phyloP scores from a whole-genome alignment of 805 yeast genomes.

The Nakazawaea pomicola region DNA sequence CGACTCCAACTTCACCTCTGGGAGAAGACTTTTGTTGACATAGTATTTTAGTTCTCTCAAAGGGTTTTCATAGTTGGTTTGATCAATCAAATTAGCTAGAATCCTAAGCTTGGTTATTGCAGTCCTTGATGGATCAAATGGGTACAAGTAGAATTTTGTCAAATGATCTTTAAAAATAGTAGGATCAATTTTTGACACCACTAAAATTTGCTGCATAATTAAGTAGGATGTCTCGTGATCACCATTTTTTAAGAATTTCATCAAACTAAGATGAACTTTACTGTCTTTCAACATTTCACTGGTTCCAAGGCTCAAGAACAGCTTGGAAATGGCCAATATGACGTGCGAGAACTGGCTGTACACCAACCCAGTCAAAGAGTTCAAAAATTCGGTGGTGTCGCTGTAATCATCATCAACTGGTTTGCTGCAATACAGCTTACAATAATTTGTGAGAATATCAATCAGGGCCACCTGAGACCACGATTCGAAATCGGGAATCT shows the following conservation, averaged over 20 bases:
- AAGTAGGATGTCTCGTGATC: constrained; percentile 26
- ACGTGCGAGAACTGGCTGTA: constrained; percentile 56
- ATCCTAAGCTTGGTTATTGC: constrained; percentile 56
- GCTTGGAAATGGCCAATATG: constrained; percentile 53
- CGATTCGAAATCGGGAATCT: constrained; percentile 53
- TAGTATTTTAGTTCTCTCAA: constrained; percentile 62
- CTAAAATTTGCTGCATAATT: constrained; percentile 43
- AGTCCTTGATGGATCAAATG: constrained; percentile 41
- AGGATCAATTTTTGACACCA: constrained; percentile 28
- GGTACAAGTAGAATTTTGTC: constrained; percentile 49
- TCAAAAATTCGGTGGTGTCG: constrained; percentile 55
- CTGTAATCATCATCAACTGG: constrained; percentile 30
- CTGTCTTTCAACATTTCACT: constrained; percentile 43
- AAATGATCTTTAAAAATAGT: constrained; percentile 29
- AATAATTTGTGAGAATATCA: constrained; percentile 63
- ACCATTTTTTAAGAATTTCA: constrained; percentile 32
- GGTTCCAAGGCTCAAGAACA: constrained; percentile 55
- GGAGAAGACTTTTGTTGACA: constrained; percentile 17
- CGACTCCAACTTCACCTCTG: constrained; percentile 34
- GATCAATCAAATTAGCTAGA: constrained; percentile 52
- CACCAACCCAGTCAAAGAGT: constrained; percentile 39
- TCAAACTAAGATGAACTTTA: constrained; percentile 45
- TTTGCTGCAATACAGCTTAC: constrained; percentile 51
- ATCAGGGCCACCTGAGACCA: constrained; percentile 62
- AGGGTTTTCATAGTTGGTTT: constrained; percentile 44